Base-by-base conservation (phyloP, 2,329 filamentous ascomycete genomes). In the Hymenoscyphus fructigenus region DNA sequence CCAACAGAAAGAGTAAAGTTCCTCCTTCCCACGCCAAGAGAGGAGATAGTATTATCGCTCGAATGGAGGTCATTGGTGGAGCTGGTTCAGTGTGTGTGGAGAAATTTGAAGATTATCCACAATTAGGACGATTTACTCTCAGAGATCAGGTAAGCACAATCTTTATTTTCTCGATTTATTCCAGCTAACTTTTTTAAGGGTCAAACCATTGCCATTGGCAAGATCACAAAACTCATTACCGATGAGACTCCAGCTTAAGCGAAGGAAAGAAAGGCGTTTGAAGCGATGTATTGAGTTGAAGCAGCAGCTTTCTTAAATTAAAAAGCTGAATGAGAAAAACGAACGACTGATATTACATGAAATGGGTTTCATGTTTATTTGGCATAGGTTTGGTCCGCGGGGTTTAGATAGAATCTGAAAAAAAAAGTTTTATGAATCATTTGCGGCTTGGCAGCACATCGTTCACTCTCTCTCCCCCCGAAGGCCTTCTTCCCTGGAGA, bases 181-280 rank as follows among this genome's bases (percentile, higher is more conserved):
- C 14, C 26, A 65, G 59, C 65, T 75, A 67, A 74, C 61, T 44
- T 55, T 69, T 60, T 76, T 62, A 75, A 98, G 89, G 95, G 95
- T 74, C 94, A 98, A 91, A 99, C 95, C 0, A 97, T 99, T 82
- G 95, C 95, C 64, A 99, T 99, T 81, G 95, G 95, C 75, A 99
- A 99, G 86, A 96, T 99, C 78, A 97, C 92, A 66, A 97, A 93
- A 85, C 85, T 99, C 67, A 87, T 91, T 71, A 81, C 83, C 4
- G 67, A 71, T 15, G 72, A 71, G 44, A 34, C 59, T 20, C 26
- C 59, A 59, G 70, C 66, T 66, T 71, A 70, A 69, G 36, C 36
- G 36, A 38, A 17, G 47, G n/a, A 53, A 53, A 53, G 20, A 14
- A 53, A 38, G 36, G 36, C 12, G 20, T 53, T 53, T 53, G 20